phyloP scores from a whole-genome alignment of 2,329 filamentous ascomycete genomes.

The Calycina herbarum region DNA sequence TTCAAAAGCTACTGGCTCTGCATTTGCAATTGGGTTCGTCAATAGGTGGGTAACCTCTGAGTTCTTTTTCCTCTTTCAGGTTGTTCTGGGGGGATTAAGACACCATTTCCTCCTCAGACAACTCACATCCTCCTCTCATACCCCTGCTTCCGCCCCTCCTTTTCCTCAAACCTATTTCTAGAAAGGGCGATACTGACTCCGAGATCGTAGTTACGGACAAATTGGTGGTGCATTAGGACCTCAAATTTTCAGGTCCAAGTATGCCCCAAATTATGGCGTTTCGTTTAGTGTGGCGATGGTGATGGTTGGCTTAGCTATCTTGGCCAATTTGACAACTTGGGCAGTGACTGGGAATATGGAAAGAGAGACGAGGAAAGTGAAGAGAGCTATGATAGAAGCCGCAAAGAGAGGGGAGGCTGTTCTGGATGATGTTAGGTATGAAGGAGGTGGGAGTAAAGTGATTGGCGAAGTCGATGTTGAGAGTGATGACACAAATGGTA shows the following conservation, averaged over 20 bases:
- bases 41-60: constrained; percentile 31
- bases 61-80: too few species aligned
- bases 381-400: constrained; percentile 34
- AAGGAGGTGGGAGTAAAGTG: too few species aligned
- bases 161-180: too few species aligned
- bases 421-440: not conserved
- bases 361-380: constrained; percentile 39
- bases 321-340: not conserved
- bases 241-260: not conserved
- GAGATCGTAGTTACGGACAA: not conserved
- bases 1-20: constrained; percentile 47
- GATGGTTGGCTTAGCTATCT: not conserved
- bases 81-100: too few species aligned
- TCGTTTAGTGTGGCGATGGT: not conserved
- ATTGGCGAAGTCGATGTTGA: too few species aligned
- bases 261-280: not conserved
- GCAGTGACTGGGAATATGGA: constrained; percentile 39
- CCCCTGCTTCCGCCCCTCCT: too few species aligned
- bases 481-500: too few species aligned
- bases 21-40: constrained; percentile 51
- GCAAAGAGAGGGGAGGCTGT: constrained; percentile 22
- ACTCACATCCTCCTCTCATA: too few species aligned
- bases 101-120: too few species aligned
- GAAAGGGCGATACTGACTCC: too few species aligned
- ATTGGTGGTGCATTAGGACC: not conserved